Evolutionary conservation across 257 asterid species (phyloP), one percentile per base, ranked within the genome.

Genomic region (Paraleonurus japonicus): DNA sequence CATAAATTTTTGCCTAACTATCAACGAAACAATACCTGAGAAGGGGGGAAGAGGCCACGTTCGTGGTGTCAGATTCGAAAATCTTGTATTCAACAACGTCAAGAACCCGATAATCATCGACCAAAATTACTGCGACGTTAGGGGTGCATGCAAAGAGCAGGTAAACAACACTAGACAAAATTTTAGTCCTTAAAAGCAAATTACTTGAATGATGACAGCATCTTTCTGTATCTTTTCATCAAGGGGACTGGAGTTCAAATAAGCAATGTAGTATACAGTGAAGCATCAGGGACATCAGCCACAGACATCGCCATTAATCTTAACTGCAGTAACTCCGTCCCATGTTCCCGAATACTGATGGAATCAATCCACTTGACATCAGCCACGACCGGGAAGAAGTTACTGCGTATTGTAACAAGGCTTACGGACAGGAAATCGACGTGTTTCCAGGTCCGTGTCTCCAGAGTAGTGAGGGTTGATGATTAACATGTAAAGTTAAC

Each of bases 61-160:
- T n/a, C 80, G 76, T 11, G 64, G 61, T 3, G 79, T 90, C 28
- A 73, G 63, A 3, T 90, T 86, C 53, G 78, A 82, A 75, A 87
- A 81, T 61, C 84, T 87, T 2, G 12, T 33, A n/a, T 81, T 89
- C 65, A 63, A 68, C 57, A 13, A 73, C 0, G 92, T 87, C 55
- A 28, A 76, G 65, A 86, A 88, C 65, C 90, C 92, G 28, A 83
- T 87, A 33, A 86, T 90, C 78, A 90, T 87, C 33, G 92, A 90
- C 65, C 95, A 90, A 65, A 78, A 83, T 22, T 87, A 90, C 64
- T 87, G 95, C 13, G 54, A 67, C 7, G 16, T 72, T 0, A 70
- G 83, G 22, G 74, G 67, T 7, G 77, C 79, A 17, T 90, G 96
- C 69, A 1, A 55, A 39, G 81, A 77, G 70, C 26, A 5, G 83